These are phyloP conservation scores for Zasmidium citrigriseum DNA, from an alignment of 2,329 filamentous ascomycete genomes.

Conservation along the genomic window DNA sequence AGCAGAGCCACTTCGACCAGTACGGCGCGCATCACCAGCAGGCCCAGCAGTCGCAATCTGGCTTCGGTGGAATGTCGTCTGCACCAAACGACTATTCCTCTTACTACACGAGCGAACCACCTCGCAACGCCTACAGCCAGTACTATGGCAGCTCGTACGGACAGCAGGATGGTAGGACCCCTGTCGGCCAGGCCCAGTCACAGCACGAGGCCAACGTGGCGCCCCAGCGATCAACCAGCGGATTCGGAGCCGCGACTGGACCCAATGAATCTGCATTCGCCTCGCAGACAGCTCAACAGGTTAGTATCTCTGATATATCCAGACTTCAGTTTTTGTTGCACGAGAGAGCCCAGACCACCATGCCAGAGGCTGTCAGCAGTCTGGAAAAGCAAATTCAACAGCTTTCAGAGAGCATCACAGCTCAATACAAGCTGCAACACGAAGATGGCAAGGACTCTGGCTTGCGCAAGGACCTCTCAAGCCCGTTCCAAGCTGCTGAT, in stretches of 20 bases:
- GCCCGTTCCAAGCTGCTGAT: not conserved
- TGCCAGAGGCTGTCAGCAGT: no score
- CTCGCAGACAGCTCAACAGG: slow-evolving; percentile 59
- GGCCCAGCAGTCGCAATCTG: slow-evolving; percentile 58
- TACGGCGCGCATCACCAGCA: slow-evolving; percentile 54
- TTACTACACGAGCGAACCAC: slow-evolving; percentile 79
- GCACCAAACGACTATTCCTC: slow-evolving; percentile 78
- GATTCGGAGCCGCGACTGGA: slow-evolving; percentile 64
- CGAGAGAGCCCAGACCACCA: not conserved
- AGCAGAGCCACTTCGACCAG: slow-evolving; percentile 48
- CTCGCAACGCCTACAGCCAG: slow-evolving; percentile 71
- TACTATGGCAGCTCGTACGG: slow-evolving; percentile 61
- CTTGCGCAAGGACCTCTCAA: not conserved
- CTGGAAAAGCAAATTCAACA: not conserved
- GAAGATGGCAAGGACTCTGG: not conserved
- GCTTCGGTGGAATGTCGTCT: slow-evolving; percentile 69
- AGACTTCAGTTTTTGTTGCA: not conserved
- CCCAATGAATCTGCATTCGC: slow-evolving; percentile 63
- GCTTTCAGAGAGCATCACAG: not conserved
- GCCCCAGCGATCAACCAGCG: slow-evolving; percentile 76
- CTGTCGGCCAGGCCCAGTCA: slow-evolving; percentile 37
- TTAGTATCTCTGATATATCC: slow-evolving; percentile 34
- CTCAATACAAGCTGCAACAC: slow-evolving; percentile 1
- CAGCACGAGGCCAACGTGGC: slow-evolving; percentile 68
- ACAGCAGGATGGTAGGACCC: slow-evolving; percentile 43